These are phyloP conservation scores for Dactylellina sp. DNA, from an alignment of 2,329 filamentous ascomycete genomes.

Conservation along the genomic window DNA sequence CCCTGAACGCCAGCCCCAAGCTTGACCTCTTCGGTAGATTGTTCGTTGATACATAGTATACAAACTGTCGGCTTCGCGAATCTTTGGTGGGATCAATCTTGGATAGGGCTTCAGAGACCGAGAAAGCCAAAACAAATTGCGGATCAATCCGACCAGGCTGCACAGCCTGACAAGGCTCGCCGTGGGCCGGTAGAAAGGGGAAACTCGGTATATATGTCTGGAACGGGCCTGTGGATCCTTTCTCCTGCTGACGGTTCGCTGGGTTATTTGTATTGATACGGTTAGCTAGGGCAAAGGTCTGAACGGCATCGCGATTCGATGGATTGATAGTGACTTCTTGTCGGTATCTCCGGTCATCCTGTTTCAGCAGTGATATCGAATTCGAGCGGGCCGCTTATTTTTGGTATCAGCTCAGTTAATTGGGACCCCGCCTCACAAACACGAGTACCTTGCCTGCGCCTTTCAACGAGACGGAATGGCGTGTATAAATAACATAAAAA, in stretches of 20 bases:
- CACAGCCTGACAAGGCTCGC: slow-evolving; percentile 40
- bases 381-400: slow-evolving; percentile 5
- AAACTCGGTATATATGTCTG: slow-evolving; percentile 6
- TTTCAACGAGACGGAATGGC: too few relatives aligned
- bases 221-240: slow-evolving; percentile 31
- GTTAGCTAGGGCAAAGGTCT: too few relatives aligned
- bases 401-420: slow-evolving; percentile 3
- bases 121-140: not conserved
- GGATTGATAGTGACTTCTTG: too few relatives aligned
- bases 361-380: not conserved
- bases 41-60: not conserved
- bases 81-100: not conserved
- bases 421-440: not conserved
- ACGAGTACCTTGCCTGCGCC: not conserved
- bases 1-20: slow-evolving; percentile 33
- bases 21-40: not conserved
- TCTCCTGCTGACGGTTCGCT: not conserved
- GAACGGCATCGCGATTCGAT: too few relatives aligned
- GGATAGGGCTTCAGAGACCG: not conserved
- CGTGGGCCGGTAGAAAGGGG: not conserved
- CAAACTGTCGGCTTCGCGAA: slow-evolving; percentile 4
- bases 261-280: too few relatives aligned
- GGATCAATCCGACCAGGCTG: slow-evolving; percentile 4
- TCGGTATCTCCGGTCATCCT: slow-evolving; percentile 22
- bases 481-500: too few relatives aligned